Percentiles rank a stretch among this genome's conserved stretches.
Conservation (phyloP, 1,284 basidiomycete genomes). For the Lentinula novae-zelandiae region DNA sequence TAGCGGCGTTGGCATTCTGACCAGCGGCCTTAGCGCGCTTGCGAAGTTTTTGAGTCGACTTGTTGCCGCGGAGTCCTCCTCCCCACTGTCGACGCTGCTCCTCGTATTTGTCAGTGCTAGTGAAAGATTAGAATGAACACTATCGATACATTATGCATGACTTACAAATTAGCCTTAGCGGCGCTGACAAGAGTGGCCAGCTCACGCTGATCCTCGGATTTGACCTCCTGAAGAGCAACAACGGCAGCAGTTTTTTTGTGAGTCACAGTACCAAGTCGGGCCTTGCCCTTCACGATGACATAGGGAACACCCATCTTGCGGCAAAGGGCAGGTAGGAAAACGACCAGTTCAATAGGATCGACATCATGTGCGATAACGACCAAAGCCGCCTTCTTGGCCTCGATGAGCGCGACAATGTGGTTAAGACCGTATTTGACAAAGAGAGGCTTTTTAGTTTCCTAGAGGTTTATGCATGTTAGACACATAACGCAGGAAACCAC, state of each 20-base stretch:
- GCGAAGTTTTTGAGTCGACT: conserved; percentile 88
- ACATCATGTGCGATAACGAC: conserved; percentile 98
- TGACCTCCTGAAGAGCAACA: conserved; percentile 65
- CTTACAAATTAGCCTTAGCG: conserved; percentile 95
- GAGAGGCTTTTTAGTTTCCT: conserved; percentile 84
- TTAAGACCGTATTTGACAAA: conserved; percentile 98
- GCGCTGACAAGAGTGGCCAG: conserved; percentile 73
- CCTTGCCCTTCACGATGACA: conserved; percentile 98
- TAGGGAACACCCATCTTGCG: conserved; percentile 99
- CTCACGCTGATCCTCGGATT: conserved; percentile 44
- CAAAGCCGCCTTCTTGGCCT: conserved; percentile 97
- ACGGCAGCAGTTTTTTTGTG: conserved; percentile 94
- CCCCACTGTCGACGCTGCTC: conserved; percentile 92
- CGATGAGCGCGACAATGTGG: conserved; percentile 92
- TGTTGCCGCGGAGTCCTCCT: conserved; percentile 93
- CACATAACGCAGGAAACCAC: background rate
- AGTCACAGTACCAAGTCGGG: conserved; percentile 60
- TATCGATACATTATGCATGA: conserved; percentile 12
- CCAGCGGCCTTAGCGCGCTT: conserved; percentile 94
- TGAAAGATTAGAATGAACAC: background rate
- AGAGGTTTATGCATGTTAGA: conserved; percentile 18
- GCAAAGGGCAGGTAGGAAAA: conserved; percentile 99
- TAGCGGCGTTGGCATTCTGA: conserved; percentile 51
- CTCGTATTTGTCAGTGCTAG: conserved; percentile 92
- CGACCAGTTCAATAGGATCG: conserved; percentile 97